These are phyloP conservation scores for Tylopilus plumbeoviolaceoides DNA, from an alignment of 768 basidiomycete species.

Conservation along the genomic window DNA sequence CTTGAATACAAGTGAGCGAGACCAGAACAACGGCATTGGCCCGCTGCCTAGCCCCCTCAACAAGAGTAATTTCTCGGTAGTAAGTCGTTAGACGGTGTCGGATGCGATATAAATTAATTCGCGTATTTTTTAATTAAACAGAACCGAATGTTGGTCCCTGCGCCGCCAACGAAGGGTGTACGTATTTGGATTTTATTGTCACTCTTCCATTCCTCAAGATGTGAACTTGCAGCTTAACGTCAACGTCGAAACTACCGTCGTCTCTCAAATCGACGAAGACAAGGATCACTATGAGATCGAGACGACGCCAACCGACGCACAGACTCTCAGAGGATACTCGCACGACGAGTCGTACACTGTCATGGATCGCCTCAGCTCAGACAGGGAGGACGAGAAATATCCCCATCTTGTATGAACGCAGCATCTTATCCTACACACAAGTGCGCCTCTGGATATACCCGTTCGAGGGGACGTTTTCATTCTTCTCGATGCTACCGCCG, in stretches of 20 bases:
- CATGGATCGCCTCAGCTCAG: not conserved
- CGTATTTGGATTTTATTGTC: conserved; percentile 1
- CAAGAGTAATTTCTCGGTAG: conserved; percentile 23
- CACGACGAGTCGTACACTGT: not conserved
- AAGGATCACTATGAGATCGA: conserved; percentile 24
- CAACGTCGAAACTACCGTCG: conserved; percentile 32
- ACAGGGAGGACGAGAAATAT: not conserved
- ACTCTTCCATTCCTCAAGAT: not conserved
- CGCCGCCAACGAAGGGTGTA: conserved; percentile 23
- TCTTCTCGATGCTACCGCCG: not conserved
- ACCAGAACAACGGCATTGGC: conserved; percentile 9
- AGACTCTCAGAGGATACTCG: not conserved
- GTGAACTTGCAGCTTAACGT: conserved; percentile 23
- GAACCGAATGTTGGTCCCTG: conserved; percentile 23
- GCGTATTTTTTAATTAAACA: conserved; percentile 1
- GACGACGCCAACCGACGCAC: conserved; percentile 1
- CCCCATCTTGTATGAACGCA: not conserved
- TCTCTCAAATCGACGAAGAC: conserved; percentile 29
- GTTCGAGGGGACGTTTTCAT: not conserved
- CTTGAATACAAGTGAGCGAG: conserved; percentile 26
- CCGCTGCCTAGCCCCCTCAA: conserved; percentile 16
- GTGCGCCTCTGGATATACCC: conserved; percentile 9
- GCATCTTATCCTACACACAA: not conserved
- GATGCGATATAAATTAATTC: not conserved
- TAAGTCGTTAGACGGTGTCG: not conserved